A percentile compares a stretch with the other conserved stretches of the same genome.
phyloP scores from a whole-genome alignment of 2,329 filamentous ascomycete genomes.

The Claviceps arundinis region DNA sequence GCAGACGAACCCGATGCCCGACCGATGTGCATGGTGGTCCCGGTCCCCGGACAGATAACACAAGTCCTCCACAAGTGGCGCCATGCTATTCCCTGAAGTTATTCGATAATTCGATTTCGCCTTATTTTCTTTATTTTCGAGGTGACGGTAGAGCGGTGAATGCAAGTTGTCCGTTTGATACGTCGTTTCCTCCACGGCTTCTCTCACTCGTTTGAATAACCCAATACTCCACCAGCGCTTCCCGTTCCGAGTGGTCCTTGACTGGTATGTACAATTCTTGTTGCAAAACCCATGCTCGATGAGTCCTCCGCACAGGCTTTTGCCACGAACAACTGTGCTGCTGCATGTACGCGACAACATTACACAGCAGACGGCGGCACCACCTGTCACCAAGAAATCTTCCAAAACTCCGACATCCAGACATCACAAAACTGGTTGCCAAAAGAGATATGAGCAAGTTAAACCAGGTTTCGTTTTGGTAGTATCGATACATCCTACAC shows the following conservation, averaged over 20 bases:
- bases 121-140: no score
- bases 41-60: neutral
- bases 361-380: neutral
- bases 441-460: neutral
- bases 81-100: conserved; percentile 1
- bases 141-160: neutral
- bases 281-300: neutral
- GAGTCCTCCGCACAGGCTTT: neutral
- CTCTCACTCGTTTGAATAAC: neutral
- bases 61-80: neutral
- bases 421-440: neutral
- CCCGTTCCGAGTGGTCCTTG: neutral
- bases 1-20: neutral
- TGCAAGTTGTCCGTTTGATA: conserved; percentile 2
- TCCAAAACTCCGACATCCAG: neutral
- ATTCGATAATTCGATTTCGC: neutral
- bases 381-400: neutral
- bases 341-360: neutral
- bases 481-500: neutral
- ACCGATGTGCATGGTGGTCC: neutral
- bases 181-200: neutral
- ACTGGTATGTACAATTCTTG: neutral
- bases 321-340: neutral
- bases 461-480: neutral
- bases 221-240: neutral